Base-by-base conservation (phyloP, 2,329 filamentous ascomycete genomes). In the Diaporthe australafricana region DNA sequence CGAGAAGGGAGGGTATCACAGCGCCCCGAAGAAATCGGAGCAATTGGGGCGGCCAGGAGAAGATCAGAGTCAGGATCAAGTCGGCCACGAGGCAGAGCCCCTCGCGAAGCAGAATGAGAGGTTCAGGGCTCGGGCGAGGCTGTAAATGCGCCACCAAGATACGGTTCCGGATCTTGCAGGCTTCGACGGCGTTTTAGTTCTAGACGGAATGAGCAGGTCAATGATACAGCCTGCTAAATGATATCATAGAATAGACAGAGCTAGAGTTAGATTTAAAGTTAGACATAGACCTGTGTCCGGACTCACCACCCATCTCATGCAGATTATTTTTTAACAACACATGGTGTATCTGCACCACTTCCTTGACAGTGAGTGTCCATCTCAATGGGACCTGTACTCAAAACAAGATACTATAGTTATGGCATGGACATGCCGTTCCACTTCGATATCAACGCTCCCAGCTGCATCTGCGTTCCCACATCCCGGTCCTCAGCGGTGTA, bases 1-100 rank as follows among this genome's bases (percentile, higher is more conserved):
- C 75, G 78, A 83, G 60, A 83, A 84, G 74, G 89, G 86, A n/a
- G 53, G 70, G 1, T 81, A 81, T 40, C 73, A 66, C 56, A 80
- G 78, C 50, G 78, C 79, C 22, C 77, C 77, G 30, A 80, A 80
- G 75, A 80, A 80, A 74, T 76, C 75, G 69, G 76, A 79, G 63
- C 60, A 72, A 47, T 73, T 80, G 79, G 75, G 82, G 79, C 42
- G 79, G 73, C 73, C 80, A 73, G 65, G 73, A 45, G 67, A 78
- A 77, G 76, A 78, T 74, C 72, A 83, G 77, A 77, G 77, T 17
- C 66, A 75, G 30, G 70, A 75, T 12, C 77, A 77, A 62, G 45
- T 74, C n/a, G 77, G 80, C 9, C 80, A 80, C 70, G 84, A 86
- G 78, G 83, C 82, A 4, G 81, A 80, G 48, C 79, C 80, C 45